Base-by-base conservation (phyloP, 106 monocot genomes). In the Narthecium ossifragum region DNA sequence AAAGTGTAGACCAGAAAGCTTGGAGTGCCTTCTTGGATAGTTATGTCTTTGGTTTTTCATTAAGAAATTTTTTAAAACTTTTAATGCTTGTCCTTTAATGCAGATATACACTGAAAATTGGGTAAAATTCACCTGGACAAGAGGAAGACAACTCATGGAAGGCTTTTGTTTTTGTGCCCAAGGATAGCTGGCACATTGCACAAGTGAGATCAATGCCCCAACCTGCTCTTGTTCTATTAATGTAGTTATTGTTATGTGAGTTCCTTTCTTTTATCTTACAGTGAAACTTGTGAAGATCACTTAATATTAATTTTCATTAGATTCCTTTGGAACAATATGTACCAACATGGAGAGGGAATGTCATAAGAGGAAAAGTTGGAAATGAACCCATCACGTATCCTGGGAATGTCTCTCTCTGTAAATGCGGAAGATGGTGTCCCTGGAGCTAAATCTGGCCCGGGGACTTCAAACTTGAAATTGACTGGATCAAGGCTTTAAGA, bases 101-200 rank as follows among this genome's bases (percentile, higher is more conserved):
- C 70, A 96, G 94, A 87, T 98, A 66, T 90, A 96, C 63, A 96
- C 94, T 9, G 94, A 96, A 64, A 96, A 96, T 62, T 96, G 94
- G 94, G 78, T 96, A n/a, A 24, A 96, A 90, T 72, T 81, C 81
- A 34, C 96, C 96, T 18, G 94, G 77, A 12, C 86, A 90, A 63
- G 29, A 77, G 64, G 96, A 98, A 74, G 96, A 98, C 58, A 98
- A 98, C 64, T 84, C 90, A 61, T 98, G 90, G 96, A 90, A 98
- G 70, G 73, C 87, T 26, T 91, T 87, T 75, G 38, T 91, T 23
- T 59, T 69, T 49, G 76, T 69, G 37, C 86, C 90, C 30, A 81
- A 80, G 31, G 81, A 78, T 52, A 57, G 62, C 52, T 98, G 96
- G 90, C 65, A 75, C 43, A 69, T 74, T 46, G 63, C 78, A 22